Evolutionary conservation across 768 basidiomycete genomes (phyloP).

Genomic region (Lentinula edodes): DNA sequence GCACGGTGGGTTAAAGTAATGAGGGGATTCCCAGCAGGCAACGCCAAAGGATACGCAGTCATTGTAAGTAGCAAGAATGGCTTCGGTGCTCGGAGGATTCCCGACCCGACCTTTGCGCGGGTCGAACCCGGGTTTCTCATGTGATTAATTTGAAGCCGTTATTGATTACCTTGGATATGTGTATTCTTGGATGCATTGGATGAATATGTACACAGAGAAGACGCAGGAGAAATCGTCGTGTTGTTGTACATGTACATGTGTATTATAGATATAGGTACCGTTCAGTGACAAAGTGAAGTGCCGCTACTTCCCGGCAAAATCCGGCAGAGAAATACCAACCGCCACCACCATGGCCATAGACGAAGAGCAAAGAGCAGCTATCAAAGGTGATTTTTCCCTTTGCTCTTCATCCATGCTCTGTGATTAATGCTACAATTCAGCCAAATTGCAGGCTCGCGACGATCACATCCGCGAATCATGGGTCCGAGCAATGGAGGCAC

Average conservation of each 20-base stretch:
- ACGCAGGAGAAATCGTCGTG: too few species aligned
- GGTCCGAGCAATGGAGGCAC: constrained; percentile 91
- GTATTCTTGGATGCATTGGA: too few species aligned
- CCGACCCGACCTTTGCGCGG: neutral
- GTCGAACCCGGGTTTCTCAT: neutral
- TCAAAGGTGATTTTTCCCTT: constrained; percentile 35
- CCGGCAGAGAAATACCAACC: constrained; percentile 9
- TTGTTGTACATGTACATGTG: neutral
- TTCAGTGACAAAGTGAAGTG: too few species aligned
- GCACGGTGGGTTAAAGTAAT: constrained; percentile 67
- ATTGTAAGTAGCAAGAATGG: neutral
- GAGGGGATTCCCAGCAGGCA: constrained; percentile 47
- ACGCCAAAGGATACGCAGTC: constrained; percentile 43
- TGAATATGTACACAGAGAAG: too few species aligned
- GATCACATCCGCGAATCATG: constrained; percentile 83
- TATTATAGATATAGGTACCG: neutral
- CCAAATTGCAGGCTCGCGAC: constrained; percentile 64
- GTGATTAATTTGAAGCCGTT: neutral
- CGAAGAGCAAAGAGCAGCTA: constrained; percentile 38
- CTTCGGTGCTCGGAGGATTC: neutral
- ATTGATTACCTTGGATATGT: too few species aligned
- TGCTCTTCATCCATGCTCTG: neutral
- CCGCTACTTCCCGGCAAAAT: neutral
- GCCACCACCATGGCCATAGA: constrained; percentile 32
- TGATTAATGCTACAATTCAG: constrained; percentile 25